Evolutionary conservation across 306 rosid species (phyloP).

Genomic region (Aeschynomene evenia): DNA sequence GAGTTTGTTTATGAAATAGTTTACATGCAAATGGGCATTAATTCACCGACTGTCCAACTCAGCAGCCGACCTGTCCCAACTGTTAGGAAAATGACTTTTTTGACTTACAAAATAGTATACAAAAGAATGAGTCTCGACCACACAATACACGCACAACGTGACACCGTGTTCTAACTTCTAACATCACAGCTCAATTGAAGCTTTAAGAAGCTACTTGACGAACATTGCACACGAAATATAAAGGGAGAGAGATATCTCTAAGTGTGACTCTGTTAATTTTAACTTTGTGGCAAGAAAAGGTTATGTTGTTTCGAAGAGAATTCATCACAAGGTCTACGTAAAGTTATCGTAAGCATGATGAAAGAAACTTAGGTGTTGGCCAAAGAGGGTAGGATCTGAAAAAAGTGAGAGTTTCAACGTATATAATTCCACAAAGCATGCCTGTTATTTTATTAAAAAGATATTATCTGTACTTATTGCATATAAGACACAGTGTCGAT

Average conservation of each 20-base stretch:
- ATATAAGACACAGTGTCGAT: no score
- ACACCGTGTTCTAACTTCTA: background rate
- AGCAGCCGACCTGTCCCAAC: conserved; percentile 23
- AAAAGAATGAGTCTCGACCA: background rate
- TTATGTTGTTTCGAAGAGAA: background rate
- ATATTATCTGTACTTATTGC: no score
- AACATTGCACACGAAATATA: no score
- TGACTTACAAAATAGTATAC: background rate
- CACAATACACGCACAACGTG: background rate
- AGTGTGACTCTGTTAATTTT: no score
- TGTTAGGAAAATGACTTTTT: conserved; percentile 24
- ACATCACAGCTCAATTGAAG: no score
- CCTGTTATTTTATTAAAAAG: background rate
- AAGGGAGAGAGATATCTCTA: no score
- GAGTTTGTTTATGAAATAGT: background rate
- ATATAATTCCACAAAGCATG: background rate
- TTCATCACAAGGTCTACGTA: background rate
- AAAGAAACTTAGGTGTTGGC: background rate
- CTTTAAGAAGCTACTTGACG: background rate
- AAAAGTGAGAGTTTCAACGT: no score
- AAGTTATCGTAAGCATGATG: background rate
- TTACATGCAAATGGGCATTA: conserved; percentile 5
- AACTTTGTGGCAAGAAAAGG: no score
- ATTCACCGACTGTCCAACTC: conserved; percentile 28
- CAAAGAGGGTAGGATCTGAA: background rate